These are phyloP conservation scores for Wallemia mellicola DNA, from an alignment of 1,284 basidiomycete genomes.

Conservation along the genomic window DNA sequence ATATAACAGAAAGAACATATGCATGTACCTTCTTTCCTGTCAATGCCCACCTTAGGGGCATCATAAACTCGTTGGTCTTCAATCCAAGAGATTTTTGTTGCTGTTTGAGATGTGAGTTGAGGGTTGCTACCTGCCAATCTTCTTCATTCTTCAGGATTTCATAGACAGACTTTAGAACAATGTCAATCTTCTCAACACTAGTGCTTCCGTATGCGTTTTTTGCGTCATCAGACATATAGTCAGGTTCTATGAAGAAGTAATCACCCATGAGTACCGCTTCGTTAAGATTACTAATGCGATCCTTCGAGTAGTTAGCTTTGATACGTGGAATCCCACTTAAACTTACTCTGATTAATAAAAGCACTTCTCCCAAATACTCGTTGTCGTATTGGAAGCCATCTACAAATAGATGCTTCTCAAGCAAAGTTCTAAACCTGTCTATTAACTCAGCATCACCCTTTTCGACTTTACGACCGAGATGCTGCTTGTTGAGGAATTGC, in stretches of 20 bases:
- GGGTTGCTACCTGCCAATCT: constrained; percentile 15
- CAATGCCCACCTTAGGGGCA: constrained; percentile 37
- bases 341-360: neutral
- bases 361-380: neutral
- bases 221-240: neutral
- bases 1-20: neutral
- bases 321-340: neutral
- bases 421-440: neutral
- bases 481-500: constrained; percentile 44
- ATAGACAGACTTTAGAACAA: neutral
- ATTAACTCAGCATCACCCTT: neutral
- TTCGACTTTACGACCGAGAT: constrained; percentile 24
- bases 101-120: constrained; percentile 20
- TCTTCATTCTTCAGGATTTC: constrained; percentile 6
- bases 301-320: constrained; percentile 5
- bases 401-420: neutral
- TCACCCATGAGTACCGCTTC: constrained; percentile 9
- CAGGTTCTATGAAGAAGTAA: constrained; percentile 11
- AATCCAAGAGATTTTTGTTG: constrained; percentile 14
- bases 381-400: constrained; percentile 1
- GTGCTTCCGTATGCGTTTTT: neutral
- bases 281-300: constrained; percentile 9
- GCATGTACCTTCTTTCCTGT: constrained; percentile 43
- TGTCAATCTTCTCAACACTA: neutral
- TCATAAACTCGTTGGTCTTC: constrained; percentile 31